Base-by-base conservation (phyloP, 164 flowering plant species). In the Nymphaea thermarum region DNA sequence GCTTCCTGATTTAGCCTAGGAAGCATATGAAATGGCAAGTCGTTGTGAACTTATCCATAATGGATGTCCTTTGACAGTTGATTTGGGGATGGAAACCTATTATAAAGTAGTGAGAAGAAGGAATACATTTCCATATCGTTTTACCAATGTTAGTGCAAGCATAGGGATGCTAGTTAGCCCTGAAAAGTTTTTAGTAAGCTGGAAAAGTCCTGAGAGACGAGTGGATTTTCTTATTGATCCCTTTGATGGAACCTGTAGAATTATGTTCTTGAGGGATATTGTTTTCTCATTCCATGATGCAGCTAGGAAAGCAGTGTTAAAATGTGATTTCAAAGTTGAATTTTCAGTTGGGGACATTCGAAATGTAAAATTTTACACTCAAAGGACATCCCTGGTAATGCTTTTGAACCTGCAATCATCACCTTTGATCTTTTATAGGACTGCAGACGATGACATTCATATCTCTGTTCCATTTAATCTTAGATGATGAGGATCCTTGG, bases 401-500 rank as follows among this genome's bases (percentile, higher is more conserved):
- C n/a, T n/a, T n/a, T n/a, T n/a, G n/a, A n/a, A n/a, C n/a, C n/a
- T n/a, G n/a, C n/a, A n/a, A n/a, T n/a, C n/a, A n/a, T n/a, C n/a
- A n/a, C n/a, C n/a, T n/a, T n/a, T n/a, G n/a, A n/a, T n/a, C n/a
- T n/a, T n/a, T n/a, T n/a, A n/a, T n/a, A n/a, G n/a, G n/a, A n/a
- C n/a, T n/a, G n/a, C n/a, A n/a, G n/a, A n/a, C n/a, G n/a, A n/a
- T n/a, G n/a, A n/a, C n/a, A 84, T 92, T 61, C 73, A 79, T 62
- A 82, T 71, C 17, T 53, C 86, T 3, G 88, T 82, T 67, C 83
- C 96, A 17, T 90, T 74, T 74, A 90, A 85, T 73, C 47, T 95
- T 95, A 75, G 98, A 92, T 74, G 96, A 92, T 74, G 97, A 92
- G 71, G 98, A 92, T 73, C 95, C 93, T 4, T 92, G 98, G 99